Conservation (phyloP, 73 alveolate genomes). For the Uronychia setigera region DNA sequence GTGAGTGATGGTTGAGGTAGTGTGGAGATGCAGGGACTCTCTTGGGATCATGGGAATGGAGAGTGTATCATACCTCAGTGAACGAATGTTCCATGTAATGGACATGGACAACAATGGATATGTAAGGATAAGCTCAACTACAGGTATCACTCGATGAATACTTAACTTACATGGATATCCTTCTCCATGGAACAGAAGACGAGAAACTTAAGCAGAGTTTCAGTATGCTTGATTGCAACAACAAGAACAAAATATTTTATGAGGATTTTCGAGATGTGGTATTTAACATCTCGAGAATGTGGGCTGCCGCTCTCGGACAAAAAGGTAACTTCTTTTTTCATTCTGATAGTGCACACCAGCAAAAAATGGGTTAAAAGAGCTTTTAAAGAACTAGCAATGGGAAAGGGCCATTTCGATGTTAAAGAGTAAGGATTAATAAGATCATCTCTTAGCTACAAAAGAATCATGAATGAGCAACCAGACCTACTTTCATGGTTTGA, state of each 20-base stretch:
- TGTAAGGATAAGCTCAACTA: constrained; percentile 14
- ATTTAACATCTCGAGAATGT: constrained; percentile 36
- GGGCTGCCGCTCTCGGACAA: constrained; percentile 70
- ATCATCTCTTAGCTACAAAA: constrained; percentile 21
- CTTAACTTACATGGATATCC: constrained; percentile 64
- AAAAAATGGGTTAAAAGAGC: constrained; percentile 36
- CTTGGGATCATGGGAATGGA: constrained; percentile 72
- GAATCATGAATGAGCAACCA: constrained; percentile 52
- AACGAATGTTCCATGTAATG: constrained; percentile 74
- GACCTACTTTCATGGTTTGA: constrained; percentile 68
- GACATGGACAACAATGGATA: constrained; percentile 55
- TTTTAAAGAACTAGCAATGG: constrained; percentile 27
- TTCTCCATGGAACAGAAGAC: constrained; percentile 71
- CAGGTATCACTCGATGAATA: constrained; percentile 67
- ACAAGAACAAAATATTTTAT: constrained; percentile 31
- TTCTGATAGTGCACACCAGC: constrained; percentile 47
- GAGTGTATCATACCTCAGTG: constrained; percentile 57
- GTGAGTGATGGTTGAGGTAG: too few relatives aligned
- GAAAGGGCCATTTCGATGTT: constrained; percentile 40
- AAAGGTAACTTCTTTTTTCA: constrained; percentile 26
- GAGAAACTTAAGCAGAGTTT: constrained; percentile 66
- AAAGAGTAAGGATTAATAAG: constrained; percentile 25
- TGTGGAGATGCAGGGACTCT: too few relatives aligned
- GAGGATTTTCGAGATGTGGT: constrained; percentile 56
- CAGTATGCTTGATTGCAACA: constrained; percentile 46